Conservation (phyloP, 2,329 filamentous ascomycete species). For the Cryphonectria nitschkei region DNA sequence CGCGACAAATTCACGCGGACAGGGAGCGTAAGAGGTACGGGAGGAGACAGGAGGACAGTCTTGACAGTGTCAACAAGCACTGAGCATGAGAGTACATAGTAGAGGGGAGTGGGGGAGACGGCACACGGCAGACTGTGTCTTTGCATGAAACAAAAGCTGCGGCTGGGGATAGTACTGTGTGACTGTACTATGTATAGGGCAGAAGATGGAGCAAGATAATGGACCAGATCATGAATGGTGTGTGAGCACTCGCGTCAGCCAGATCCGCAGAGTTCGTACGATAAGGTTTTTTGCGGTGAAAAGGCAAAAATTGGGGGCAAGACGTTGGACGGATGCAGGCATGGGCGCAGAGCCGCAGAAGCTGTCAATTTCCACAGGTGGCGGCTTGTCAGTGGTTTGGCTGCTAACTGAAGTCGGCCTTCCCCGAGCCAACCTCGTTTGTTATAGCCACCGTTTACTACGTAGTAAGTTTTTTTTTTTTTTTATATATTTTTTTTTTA, state of each 20-base stretch:
- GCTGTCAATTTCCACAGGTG: background rate
- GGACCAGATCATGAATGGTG: background rate
- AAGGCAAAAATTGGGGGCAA: background rate
- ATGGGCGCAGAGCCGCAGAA: constrained; percentile 14
- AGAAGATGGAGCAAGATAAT: background rate
- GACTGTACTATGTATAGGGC: background rate
- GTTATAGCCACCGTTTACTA: background rate
- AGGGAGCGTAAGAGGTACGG: background rate
- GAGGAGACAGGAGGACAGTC: background rate
- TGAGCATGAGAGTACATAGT: background rate
- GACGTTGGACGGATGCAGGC: constrained; percentile 2
- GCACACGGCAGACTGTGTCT: background rate
- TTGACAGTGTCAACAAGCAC: background rate
- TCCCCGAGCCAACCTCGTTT: background rate
- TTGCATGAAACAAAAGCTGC: constrained; percentile 2
- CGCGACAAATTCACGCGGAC: constrained; percentile 27
- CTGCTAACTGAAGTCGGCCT: background rate
- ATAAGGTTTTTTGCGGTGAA: constrained; percentile 3
- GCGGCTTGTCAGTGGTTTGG: background rate
- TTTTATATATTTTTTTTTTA: background rate
- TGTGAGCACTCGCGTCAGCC: background rate
- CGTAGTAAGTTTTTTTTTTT: background rate
- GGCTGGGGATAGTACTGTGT: background rate
- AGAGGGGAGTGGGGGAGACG: background rate
- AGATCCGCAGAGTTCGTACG: background rate